Percentiles rank a stretch among this genome's conserved stretches.
Conservation (phyloP, 1,139 yeast species). For the Magnusiomyces tetraspermus region DNA sequence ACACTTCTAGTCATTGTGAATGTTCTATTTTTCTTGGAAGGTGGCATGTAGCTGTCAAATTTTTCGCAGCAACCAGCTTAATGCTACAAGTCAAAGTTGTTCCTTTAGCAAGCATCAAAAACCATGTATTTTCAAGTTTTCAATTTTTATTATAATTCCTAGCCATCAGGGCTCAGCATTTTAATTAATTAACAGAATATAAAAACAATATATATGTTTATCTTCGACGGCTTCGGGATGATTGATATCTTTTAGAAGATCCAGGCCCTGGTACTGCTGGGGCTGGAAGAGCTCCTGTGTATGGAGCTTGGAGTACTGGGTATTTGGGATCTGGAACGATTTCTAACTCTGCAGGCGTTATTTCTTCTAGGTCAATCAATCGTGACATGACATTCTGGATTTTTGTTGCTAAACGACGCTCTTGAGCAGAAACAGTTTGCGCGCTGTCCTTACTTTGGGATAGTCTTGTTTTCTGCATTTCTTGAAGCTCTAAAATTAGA, state of each 20-base stretch:
- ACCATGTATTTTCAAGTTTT: too few relatives aligned
- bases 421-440: conserved; percentile 36
- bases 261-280: conserved; percentile 40
- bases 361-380: conserved; percentile 29
- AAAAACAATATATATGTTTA: background rate
- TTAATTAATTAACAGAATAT: too few relatives aligned
- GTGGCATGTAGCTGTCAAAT: too few relatives aligned
- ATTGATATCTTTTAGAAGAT: background rate
- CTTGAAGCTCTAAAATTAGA: conserved; percentile 49
- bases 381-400: conserved; percentile 43
- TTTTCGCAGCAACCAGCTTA: too few relatives aligned
- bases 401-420: conserved; percentile 44
- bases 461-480: conserved; percentile 52
- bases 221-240: background rate
- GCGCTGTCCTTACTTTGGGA: conserved; percentile 28
- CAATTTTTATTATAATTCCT: too few relatives aligned
- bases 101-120: too few relatives aligned
- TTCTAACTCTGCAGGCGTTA: conserved; percentile 23
- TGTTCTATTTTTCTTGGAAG: too few relatives aligned
- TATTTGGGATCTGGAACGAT: conserved; percentile 31
- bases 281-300: conserved; percentile 46
- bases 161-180: too few relatives aligned
- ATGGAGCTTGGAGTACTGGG: conserved; percentile 67
- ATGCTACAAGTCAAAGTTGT: too few relatives aligned
- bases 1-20: too few relatives aligned